Evolutionary conservation across 2,329 filamentous ascomycete genomes (phyloP).

Genomic region (Alternaria angustiovoidea): DNA sequence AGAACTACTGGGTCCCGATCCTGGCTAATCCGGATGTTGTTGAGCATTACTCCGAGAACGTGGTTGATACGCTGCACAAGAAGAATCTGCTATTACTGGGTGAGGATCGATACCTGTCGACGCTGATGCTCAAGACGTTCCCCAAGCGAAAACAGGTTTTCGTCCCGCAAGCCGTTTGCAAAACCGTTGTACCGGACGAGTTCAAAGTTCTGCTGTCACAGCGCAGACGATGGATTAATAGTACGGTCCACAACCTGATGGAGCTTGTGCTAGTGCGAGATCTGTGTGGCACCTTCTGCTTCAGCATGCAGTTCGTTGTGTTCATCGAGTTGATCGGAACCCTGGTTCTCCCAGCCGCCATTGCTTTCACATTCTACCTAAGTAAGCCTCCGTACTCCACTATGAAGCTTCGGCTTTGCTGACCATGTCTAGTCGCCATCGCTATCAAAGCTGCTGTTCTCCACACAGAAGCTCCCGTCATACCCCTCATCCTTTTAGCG

Average conservation of each 20-base stretch:
- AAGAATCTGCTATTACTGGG: slow-evolving; percentile 93
- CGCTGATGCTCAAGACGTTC: slow-evolving; percentile 97
- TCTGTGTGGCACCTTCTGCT: slow-evolving; percentile 98
- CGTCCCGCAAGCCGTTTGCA: slow-evolving; percentile 97
- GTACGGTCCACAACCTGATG: slow-evolving; percentile 98
- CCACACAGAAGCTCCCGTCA: slow-evolving; percentile 73
- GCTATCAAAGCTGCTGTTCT: slow-evolving; percentile 75
- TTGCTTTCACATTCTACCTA: slow-evolving; percentile 96
- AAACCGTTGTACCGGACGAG: slow-evolving; percentile 92
- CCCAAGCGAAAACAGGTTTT: slow-evolving; percentile 99
- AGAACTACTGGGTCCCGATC: slow-evolving; percentile 99
- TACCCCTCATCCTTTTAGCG: slow-evolving; percentile 86
- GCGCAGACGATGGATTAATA: slow-evolving; percentile 98
- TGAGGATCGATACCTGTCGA: slow-evolving; percentile 94
- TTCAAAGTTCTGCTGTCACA: slow-evolving; percentile 95
- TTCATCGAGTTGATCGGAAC: slow-evolving; percentile 96
- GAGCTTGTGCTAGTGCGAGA: slow-evolving; percentile 94
- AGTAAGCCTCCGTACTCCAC: slow-evolving; percentile 65
- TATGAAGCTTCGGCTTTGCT: slow-evolving; percentile 24
- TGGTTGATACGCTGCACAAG: slow-evolving; percentile 97
- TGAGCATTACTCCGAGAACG: slow-evolving; percentile 98
- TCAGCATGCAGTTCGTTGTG: slow-evolving; percentile 99
- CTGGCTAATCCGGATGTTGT: slow-evolving; percentile 98
- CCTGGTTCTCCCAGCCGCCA: slow-evolving; percentile 91
- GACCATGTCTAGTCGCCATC: slow-evolving; percentile 71